Base-by-base conservation (phyloP, 768 basidiomycete genomes). In the Boletus barrowsii region DNA sequence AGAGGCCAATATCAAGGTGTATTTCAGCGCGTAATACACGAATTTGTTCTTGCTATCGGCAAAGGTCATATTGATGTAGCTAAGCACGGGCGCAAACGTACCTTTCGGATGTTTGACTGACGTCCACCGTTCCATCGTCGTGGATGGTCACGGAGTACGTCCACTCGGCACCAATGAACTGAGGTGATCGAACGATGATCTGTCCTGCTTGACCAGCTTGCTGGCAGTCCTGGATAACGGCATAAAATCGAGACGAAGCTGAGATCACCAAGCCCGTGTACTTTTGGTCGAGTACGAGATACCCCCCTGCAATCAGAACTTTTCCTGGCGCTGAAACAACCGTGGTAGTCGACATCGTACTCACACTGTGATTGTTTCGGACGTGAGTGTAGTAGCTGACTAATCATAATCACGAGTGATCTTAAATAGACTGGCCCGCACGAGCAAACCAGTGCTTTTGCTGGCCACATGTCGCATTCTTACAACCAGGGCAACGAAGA, bases 401-500 rank as follows among this genome's bases (percentile, higher is more conserved):
- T 70, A 67, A 68, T 61, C 59, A 35, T 14, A 22, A 35, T 24
- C 32, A n/a, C 36, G 6, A 5, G 44, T 45, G 53, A 18, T 24
- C 37, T 56, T 24, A 26, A 29, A 29, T 29, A 36, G 72, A 69
- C 44, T 67, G 68, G 7, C 93, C 93, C 10, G 89, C 89, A 54
- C 81, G 82, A 45, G 84, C 82, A 71, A 99, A 91, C 89, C 92
- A 98, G 55, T 78, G 80, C 75, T 98, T 98, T 62, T 91, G 88
- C 56, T 87, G 78, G 18, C 79, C 84, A 69, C 97, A 99, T 26
- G 88, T 89, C 51, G 82, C 83, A 66, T 95, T 96, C 47, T 80
- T 90, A 75, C 97, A 99, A 0, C 93, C 93, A 4, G 94, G 97
- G 75, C 97, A 99, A 57, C 96, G 82, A 51, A 99, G 79, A 17